Conservation (phyloP, 495 filamentous ascomycete species). For the Glonium stellatum region DNA sequence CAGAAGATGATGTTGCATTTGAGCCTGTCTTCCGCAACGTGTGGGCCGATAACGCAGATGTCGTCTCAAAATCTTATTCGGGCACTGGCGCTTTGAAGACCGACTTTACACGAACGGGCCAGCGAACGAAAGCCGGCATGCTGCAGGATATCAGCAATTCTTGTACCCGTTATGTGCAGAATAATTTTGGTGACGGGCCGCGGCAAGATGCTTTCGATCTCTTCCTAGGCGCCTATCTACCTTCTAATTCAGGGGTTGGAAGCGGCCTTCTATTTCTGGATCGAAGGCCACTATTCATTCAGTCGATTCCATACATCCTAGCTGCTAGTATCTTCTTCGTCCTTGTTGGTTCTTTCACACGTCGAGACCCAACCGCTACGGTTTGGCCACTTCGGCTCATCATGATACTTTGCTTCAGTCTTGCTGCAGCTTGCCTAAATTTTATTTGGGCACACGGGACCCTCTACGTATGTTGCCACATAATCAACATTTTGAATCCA, state of each 20-base stretch:
- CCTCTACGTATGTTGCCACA: constrained; percentile 67
- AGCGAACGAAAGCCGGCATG: constrained; percentile 74
- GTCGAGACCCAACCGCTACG: constrained; percentile 55
- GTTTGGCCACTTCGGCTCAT: constrained; percentile 75
- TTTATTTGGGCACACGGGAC: constrained; percentile 81
- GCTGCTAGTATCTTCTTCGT: constrained; percentile 83
- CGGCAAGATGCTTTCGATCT: constrained; percentile 92
- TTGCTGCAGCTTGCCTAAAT: constrained; percentile 59
- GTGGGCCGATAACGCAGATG: constrained; percentile 97
- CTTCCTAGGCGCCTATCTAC: constrained; percentile 79
- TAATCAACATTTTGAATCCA: not conserved
- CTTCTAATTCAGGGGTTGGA: constrained; percentile 56
- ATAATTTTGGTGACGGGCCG: constrained; percentile 90
- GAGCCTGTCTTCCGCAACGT: constrained; percentile 86
- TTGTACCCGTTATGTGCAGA: constrained; percentile 72
- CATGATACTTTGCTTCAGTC: constrained; percentile 61
- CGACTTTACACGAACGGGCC: constrained; percentile 84
- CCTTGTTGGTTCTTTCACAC: constrained; percentile 68
- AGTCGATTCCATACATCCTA: constrained; percentile 82
- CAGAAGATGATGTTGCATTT: constrained; percentile 66
- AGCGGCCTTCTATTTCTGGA: constrained; percentile 71
- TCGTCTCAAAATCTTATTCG: constrained; percentile 84
- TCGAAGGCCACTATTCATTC: constrained; percentile 75
- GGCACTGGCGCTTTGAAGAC: constrained; percentile 96
- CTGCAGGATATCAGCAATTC: constrained; percentile 78